phyloP scores from a whole-genome alignment of 768 basidiomycete genomes.

The Fomitopsis serialis region DNA sequence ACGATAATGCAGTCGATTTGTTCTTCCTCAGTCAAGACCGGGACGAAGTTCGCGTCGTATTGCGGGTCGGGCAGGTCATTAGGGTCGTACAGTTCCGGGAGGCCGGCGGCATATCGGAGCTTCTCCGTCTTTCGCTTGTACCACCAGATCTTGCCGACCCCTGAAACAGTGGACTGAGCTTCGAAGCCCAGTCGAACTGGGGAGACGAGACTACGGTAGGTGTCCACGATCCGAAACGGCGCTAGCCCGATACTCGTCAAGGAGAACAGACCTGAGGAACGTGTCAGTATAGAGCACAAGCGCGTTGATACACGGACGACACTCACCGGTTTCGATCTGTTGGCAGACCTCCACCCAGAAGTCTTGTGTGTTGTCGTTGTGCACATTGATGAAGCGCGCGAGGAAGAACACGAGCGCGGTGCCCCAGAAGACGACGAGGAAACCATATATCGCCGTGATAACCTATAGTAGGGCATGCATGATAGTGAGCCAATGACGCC shows the following conservation, averaged over 20 bases:
- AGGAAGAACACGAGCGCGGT: conserved; percentile 77
- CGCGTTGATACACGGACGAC: conserved; percentile 1
- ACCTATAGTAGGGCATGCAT: conserved; percentile 30
- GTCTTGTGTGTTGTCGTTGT: conserved; percentile 62
- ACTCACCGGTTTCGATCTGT: conserved; percentile 68
- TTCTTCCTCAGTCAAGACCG: conserved; percentile 61
- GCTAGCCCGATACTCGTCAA: conserved; percentile 76
- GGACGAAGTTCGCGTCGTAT: conserved; percentile 66
- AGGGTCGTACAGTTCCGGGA: conserved; percentile 65
- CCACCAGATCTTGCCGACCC: conserved; percentile 68
- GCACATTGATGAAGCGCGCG: conserved; percentile 60
- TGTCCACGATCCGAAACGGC: conserved; percentile 70
- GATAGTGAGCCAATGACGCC: background rate
- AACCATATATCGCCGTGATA: conserved; percentile 71
- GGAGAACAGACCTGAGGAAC: conserved; percentile 60
- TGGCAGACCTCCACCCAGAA: conserved; percentile 80
- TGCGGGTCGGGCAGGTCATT: conserved; percentile 80
- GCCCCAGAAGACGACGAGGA: conserved; percentile 83
- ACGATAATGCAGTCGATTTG: conserved; percentile 65
- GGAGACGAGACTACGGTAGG: conserved; percentile 47
- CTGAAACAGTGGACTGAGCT: conserved; percentile 27
- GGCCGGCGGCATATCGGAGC: conserved; percentile 54
- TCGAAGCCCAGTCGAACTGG: background rate
- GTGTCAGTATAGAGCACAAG: background rate
- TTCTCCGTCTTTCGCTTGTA: conserved; percentile 58